Evolutionary conservation across 768 basidiomycete species (phyloP).

Genomic region (Pulveroboletus ravenelii): DNA sequence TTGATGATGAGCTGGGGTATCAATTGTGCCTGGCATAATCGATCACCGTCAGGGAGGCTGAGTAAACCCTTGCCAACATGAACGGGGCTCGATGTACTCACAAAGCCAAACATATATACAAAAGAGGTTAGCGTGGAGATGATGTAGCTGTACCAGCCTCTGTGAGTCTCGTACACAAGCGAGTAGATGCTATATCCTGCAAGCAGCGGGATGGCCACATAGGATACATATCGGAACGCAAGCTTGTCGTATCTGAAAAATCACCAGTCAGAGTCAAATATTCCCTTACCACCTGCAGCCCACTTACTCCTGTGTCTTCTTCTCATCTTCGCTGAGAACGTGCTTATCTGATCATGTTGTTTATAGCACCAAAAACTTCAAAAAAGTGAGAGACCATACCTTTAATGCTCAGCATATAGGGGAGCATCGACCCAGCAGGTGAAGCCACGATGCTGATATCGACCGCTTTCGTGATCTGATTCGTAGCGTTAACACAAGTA

Average conservation of each 20-base stretch:
- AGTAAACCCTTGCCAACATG: background rate
- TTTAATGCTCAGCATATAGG: conserved; percentile 78
- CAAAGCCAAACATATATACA: conserved; percentile 97
- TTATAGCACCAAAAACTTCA: conserved; percentile 9
- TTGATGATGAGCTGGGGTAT: conserved; percentile 91
- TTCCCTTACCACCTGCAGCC: conserved; percentile 18
- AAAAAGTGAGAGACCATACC: conserved; percentile 42
- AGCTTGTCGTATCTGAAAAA: conserved; percentile 73
- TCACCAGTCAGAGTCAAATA: conserved; percentile 4
- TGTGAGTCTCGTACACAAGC: conserved; percentile 76
- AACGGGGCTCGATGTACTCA: conserved; percentile 41
- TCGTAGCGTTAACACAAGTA: conserved; percentile 14
- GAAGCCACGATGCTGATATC: conserved; percentile 70
- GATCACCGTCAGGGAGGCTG: conserved; percentile 12
- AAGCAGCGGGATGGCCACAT: conserved; percentile 78
- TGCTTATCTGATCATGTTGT: conserved; percentile 68
- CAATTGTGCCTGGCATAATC: conserved; percentile 63
- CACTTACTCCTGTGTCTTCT: conserved; percentile 91
- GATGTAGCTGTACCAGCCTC: conserved; percentile 94
- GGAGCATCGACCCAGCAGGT: conserved; percentile 60
- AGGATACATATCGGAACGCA: conserved; percentile 93
- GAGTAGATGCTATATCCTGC: conserved; percentile 76
- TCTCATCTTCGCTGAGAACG: conserved; percentile 93
- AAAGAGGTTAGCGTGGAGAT: conserved; percentile 91
- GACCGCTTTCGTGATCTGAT: conserved; percentile 82